Evolutionary conservation across 768 basidiomycete genomes (phyloP), one percentile per base, ranked within the genome.

Genomic region (Suillus decipiens): DNA sequence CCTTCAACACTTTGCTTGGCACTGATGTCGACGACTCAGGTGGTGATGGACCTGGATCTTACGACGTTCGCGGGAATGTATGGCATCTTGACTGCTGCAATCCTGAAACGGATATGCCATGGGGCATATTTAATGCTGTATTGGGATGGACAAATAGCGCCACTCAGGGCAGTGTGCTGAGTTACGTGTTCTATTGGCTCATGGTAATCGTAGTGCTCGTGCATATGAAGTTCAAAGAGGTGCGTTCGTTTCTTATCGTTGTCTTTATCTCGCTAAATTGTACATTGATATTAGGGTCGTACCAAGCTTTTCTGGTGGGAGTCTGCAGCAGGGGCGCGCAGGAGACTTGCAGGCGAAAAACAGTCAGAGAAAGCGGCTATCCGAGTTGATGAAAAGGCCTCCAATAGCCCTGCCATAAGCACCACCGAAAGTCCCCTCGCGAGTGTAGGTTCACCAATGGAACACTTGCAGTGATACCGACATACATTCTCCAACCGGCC

Each of bases 111-210:
- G 77, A 76, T 6, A 72, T 82, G 57, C 87, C 90, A 3, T 96
- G 93, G 93, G 79, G 83, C 15, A 84, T 98, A 67, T 96, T 98
- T 77, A 83, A 84, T 58, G 90, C 90, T 43, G 83, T 96, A 72
- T 85, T 96, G 67, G 93, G 93, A 3, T 96, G 94, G 95, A 86
- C 86, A 66, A 95, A 96, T 75, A 90, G 80, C 61, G 95, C 88
- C 10, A 88, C 90, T 34, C 84, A 89, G 63, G 94, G 96, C 14
- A 84, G 89, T 1, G 82, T 98, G 24, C 79, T 96, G n/a, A 79
- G 88, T 0, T 99, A 98, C 74, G 86, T 93, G 55, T 90, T 93
- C 76, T 98, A 96, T 80, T 98, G 96, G 96, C 66, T 97, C 64
- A 85, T 88, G 14, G 91, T 90, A 67, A 86, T 96, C 53, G 83